Evolutionary conservation across 1,284 basidiomycete species (phyloP).

Genomic region (Sanghuangporus sanghuang): DNA sequence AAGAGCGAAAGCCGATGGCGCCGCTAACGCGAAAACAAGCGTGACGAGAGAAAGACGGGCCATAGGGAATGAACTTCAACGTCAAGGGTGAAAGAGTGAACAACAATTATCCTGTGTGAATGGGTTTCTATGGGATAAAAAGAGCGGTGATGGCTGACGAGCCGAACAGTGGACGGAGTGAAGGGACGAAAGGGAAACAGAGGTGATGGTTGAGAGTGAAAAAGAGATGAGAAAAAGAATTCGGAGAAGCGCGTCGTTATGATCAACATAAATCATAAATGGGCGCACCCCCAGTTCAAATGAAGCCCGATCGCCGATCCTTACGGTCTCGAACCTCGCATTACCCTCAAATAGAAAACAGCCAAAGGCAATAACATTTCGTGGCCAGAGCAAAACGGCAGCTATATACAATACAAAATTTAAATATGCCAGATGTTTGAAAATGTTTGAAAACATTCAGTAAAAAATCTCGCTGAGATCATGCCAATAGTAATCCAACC

Average conservation of each 20-base stretch:
- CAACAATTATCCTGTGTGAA: background rate
- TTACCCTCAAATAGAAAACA: too few species aligned
- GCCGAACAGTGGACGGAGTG: background rate
- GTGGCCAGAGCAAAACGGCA: too few species aligned
- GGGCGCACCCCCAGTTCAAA: background rate
- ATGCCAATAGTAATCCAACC: background rate
- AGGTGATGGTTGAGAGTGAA: slow-evolving; percentile 1
- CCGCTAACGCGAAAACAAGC: background rate
- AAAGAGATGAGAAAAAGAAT: background rate
- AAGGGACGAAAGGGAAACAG: background rate
- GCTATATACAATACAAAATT: background rate
- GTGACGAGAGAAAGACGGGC: background rate
- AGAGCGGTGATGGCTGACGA: slow-evolving; percentile 7
- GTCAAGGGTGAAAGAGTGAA: background rate
- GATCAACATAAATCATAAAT: background rate
- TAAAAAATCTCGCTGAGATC: background rate
- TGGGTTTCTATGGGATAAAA: background rate
- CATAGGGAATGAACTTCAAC: background rate
- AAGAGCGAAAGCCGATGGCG: slow-evolving; percentile 2
- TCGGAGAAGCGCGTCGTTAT: background rate
- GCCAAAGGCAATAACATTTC: too few species aligned
- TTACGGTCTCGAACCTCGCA: too few species aligned
- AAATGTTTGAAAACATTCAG: background rate
- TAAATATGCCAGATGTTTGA: background rate
- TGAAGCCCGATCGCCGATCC: background rate